Percentiles rank a stretch among this genome's conserved stretches.
Conservation (phyloP, 2,329 filamentous ascomycete genomes). For the Fusarium fracticaudum region DNA sequence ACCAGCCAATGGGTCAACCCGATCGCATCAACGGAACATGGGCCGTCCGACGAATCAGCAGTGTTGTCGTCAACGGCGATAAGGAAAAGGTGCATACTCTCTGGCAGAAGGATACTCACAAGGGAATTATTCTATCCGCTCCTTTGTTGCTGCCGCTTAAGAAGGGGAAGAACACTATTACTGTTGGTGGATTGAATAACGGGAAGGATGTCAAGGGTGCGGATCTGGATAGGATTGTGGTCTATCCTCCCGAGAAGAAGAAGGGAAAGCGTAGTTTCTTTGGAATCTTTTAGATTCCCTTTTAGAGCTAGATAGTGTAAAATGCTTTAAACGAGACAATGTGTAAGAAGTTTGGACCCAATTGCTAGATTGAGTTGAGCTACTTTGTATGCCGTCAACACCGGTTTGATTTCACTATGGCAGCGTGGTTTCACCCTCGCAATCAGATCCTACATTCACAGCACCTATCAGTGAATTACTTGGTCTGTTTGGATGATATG, state of each 20-base stretch:
- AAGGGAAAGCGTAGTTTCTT: conserved; percentile 10
- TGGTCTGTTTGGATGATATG: too few species aligned
- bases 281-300: not conserved
- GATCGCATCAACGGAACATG: conserved; percentile 69
- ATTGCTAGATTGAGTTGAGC: too few species aligned
- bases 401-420: too few species aligned
- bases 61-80: conserved; percentile 66
- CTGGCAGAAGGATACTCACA: conserved; percentile 63
- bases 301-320: too few species aligned
- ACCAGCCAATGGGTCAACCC: conserved; percentile 63
- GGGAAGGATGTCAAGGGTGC: conserved; percentile 66
- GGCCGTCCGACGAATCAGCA: conserved; percentile 68
- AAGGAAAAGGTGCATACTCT: conserved; percentile 56
- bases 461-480: too few species aligned
- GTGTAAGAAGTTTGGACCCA: too few species aligned
- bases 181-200: conserved; percentile 65
- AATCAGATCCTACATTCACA: too few species aligned
- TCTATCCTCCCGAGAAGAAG: conserved; percentile 63
- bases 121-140: conserved; percentile 67
- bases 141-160: conserved; percentile 63
- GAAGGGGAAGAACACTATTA: conserved; percentile 65
- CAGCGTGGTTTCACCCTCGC: too few species aligned
- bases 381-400: too few species aligned
- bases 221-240: conserved; percentile 67
- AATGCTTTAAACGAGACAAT: too few species aligned